Evolutionary conservation across 805 yeast genomes (phyloP).

Genomic region (Metschnikowia gruessii): DNA sequence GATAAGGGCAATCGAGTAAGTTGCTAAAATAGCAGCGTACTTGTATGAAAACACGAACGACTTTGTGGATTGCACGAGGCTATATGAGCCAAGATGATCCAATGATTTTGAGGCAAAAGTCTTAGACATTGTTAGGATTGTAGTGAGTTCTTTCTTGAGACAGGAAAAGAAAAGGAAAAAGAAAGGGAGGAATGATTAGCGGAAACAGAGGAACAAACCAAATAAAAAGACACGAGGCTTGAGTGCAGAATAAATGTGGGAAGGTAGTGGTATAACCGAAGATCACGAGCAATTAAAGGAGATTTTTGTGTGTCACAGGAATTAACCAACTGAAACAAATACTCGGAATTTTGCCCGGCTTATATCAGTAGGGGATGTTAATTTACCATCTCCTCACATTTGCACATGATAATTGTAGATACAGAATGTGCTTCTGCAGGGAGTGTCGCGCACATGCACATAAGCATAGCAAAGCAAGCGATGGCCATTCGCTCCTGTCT

Average conservation of each 20-base stretch:
- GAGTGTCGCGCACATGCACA: conserved; percentile 3
- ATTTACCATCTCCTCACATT: conserved; percentile 4
- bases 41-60: conserved; percentile 27
- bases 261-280: background rate
- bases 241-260: conserved; percentile 3
- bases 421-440: conserved; percentile 5
- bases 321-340: conserved; percentile 4
- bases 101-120: conserved; percentile 33
- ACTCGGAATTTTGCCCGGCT: background rate
- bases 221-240: background rate
- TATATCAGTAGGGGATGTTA: conserved; percentile 5
- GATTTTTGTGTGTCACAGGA: background rate
- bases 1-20: conserved; percentile 22
- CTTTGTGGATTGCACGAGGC: conserved; percentile 24
- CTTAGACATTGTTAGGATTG: conserved; percentile 18
- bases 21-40: conserved; percentile 25
- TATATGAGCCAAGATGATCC: conserved; percentile 33
- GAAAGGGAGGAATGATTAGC: background rate
- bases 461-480: background rate
- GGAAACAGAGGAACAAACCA: background rate
- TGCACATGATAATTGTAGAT: conserved; percentile 10
- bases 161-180: conserved; percentile 3
- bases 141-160: background rate
- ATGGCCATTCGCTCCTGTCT: background rate
- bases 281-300: background rate